Base-by-base conservation (phyloP, 768 basidiomycete genomes). In the Calocybe indica region DNA sequence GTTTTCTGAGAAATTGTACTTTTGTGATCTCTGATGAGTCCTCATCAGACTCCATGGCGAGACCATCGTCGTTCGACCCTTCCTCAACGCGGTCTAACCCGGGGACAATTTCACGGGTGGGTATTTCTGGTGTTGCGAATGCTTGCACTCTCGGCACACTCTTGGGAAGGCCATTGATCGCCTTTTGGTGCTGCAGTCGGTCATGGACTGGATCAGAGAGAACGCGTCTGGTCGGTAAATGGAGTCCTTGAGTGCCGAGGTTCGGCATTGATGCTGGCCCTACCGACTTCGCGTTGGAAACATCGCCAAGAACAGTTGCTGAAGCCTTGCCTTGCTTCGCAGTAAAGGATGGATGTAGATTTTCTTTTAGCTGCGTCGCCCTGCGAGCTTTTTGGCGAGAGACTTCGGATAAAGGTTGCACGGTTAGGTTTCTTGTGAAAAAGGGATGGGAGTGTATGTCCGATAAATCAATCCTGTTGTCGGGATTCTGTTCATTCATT, bases 131-230 rank as follows among this genome's bases (percentile, higher is more conserved):
- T 1, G 22, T 22, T 22, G 22, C 4, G 22, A 22, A 22, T 22
- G 22, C 22, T 22, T 22, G 22, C 22, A 22, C 22, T 22, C 22
- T 22, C 22, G 22, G 4, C 22, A 22, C 2, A 22, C 22, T 22
- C 22, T 22, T 22, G 22, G 2, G 22, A 22, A 4, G 4, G 4
- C 22, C 22, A 22, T 22, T 22, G 22, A 4, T 22, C 22, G 22
- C 22, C 22, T 22, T 22, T 22, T 1, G 22, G 22, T 22, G 2
- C 22, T 22, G 22, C 22, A 22, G 4, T 22, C 22, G 22, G 22
- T 1, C 22, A 43, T 60, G 58, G 29, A 58, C 40, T 7, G 67
- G 67, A 43, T 68, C 65, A 22, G 67, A 68, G 35, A 66, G 63
- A 15, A 66, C 52, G 14, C 67, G 63, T 42, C 59, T 56, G 22